A percentile compares a stretch with the other conserved stretches of the same genome.
phyloP scores from a whole-genome alignment of 352 stramenopile genomes.

The Blastocystis sp. region DNA sequence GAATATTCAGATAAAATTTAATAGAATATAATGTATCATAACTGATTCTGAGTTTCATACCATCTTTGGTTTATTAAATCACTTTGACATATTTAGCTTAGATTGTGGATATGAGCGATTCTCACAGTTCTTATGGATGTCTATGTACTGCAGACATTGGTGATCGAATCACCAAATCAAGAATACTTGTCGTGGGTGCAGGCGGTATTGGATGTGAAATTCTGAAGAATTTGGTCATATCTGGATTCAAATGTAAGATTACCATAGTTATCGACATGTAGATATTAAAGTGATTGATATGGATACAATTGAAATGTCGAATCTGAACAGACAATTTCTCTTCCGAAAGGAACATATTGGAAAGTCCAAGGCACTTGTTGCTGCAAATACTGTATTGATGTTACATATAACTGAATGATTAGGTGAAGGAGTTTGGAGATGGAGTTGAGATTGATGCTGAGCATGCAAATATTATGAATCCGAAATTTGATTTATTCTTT shows the following conservation, averaged over 20 bases:
- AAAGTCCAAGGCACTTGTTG: conserved; percentile 87
- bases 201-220: conserved; percentile 98
- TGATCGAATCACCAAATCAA: conserved; percentile 77
- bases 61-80: not conserved
- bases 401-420: conserved; percentile 69
- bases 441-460: conserved; percentile 83
- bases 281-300: conserved; percentile 84
- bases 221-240: conserved; percentile 97
- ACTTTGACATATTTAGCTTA: not conserved
- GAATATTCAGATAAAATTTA: not conserved
- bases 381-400: conserved; percentile 63
- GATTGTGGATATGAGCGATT: not conserved
- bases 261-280: conserved; percentile 73
- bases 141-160: conserved; percentile 73
- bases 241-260: conserved; percentile 79
- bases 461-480: conserved; percentile 94
- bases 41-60: not conserved
- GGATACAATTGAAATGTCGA: conserved; percentile 99
- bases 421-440: conserved; percentile 71
- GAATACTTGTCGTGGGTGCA: conserved; percentile 91
- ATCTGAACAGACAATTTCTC: conserved; percentile 99
- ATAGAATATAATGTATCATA: too few relatives aligned
- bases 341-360: conserved; percentile 96
- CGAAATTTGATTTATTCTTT: conserved; percentile 79
- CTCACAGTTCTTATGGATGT: not conserved